These are phyloP conservation scores for Trametes pubescens DNA, from an alignment of 1,284 basidiomycete genomes.

Conservation along the genomic window DNA sequence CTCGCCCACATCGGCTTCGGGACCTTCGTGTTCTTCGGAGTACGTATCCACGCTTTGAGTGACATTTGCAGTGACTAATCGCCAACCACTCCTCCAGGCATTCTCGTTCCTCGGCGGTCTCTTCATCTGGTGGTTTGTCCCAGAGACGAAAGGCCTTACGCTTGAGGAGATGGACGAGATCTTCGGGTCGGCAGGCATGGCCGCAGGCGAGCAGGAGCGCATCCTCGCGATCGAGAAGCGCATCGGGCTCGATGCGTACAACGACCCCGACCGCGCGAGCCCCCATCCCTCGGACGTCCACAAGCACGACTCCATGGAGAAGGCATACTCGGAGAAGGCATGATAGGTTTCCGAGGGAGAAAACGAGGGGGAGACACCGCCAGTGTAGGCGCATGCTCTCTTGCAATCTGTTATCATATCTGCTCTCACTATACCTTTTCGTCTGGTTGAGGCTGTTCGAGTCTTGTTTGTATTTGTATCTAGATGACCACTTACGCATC, in stretches of 20 bases:
- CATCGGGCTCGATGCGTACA: slow-evolving; percentile 57
- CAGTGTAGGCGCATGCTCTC: neutral
- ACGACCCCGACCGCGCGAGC: slow-evolving; percentile 28
- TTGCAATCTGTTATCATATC: neutral
- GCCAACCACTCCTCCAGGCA: slow-evolving; percentile 43
- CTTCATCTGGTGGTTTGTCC: slow-evolving; percentile 71
- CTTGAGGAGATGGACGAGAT: slow-evolving; percentile 78
- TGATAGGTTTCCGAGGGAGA: neutral
- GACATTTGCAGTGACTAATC: slow-evolving; percentile 3
- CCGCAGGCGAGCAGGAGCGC: slow-evolving; percentile 60
- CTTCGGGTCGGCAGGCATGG: slow-evolving; percentile 64
- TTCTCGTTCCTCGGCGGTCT: slow-evolving; percentile 71
- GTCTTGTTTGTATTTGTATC: slow-evolving; percentile 22
- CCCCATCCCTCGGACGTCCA: slow-evolving; percentile 23
- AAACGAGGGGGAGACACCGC: neutral
- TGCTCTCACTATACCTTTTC: no score
- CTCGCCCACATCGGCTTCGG: slow-evolving; percentile 62
- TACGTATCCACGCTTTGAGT: slow-evolving; percentile 40
- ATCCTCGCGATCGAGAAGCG: slow-evolving; percentile 63
- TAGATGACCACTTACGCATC: neutral
- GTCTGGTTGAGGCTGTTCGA: neutral
- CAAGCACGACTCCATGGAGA: slow-evolving; percentile 33
- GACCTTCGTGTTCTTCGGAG: slow-evolving; percentile 76
- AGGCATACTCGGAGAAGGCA: slow-evolving; percentile 25
- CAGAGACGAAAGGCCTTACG: slow-evolving; percentile 73